Evolutionary conservation across 768 basidiomycete species (phyloP), one percentile per base, ranked within the genome.

Genomic region (Phylloporus sp.): DNA sequence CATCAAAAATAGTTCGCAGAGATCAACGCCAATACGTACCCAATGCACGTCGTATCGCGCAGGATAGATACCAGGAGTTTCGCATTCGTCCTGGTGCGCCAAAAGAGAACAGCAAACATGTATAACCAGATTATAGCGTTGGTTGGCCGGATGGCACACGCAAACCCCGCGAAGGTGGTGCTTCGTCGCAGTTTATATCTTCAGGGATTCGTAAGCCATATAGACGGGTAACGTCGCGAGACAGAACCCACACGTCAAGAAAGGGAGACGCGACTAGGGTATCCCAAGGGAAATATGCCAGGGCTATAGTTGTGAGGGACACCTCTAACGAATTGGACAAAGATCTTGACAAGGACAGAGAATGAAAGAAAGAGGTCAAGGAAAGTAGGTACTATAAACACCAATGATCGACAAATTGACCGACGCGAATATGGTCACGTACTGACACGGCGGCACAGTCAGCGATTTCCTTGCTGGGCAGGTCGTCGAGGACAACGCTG

Each of bases 291-390:
- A 88, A 97, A 59, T 76, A 76, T 11, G 72, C 70, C 45, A 95
- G 75, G 1, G 93, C 94, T 33, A 86, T 66, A 0, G 82, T 82
- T 0, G 88, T 86, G 34, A 98, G 68, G 0, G 90, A 82, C 0
- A 92, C 92, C 61, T 99, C 96, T 22, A 94, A 69, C 11, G 92
- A 94, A 62, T 97, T 99, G 24, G 91, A 94, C 42, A 98, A 70
- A 1, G 93, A 89, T 28, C 96, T 79, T 4, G 93, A 86, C 21
- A 96, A 71, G 1, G 89, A 78, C 42, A 94, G 73, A 0, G 79
- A 80, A 66, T 98, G 80, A 70, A 97, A 98, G 60, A 95, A 80
- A 5, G 90, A 94, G 1, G 84, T 80, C 41, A 95, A 60, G 22
- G 91, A 90, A 29, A 98, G 63, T 49, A 92, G 74, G 29, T 84